These are phyloP conservation scores for Psilocybe subaeruginosa DNA, from an alignment of 768 basidiomycete genomes.

Conservation along the genomic window DNA sequence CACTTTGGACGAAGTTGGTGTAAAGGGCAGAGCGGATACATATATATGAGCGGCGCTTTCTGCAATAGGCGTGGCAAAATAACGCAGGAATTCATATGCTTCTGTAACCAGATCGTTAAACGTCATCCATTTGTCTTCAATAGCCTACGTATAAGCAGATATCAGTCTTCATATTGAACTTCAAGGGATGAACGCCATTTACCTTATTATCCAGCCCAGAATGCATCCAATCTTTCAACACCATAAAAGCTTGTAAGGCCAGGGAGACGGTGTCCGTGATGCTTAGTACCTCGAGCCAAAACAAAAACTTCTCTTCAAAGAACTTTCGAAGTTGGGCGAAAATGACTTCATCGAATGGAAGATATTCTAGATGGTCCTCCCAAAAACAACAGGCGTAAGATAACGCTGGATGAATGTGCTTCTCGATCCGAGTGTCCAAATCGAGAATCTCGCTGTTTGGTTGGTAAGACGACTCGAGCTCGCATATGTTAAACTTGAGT, in stretches of 20 bases:
- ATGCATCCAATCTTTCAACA: constrained; percentile 1
- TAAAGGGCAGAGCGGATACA: constrained; percentile 38
- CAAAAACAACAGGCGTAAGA: constrained; percentile 40
- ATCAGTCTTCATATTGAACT: background rate
- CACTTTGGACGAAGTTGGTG: constrained; percentile 28
- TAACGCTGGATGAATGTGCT: constrained; percentile 29
- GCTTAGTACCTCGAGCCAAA: constrained; percentile 42
- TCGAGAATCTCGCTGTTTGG: constrained; percentile 20
- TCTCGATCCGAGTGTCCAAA: constrained; percentile 17
- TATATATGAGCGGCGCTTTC: constrained; percentile 40
- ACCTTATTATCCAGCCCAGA: background rate
- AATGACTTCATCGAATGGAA: constrained; percentile 9
- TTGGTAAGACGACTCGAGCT: background rate
- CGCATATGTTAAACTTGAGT: background rate
- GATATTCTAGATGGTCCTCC: constrained; percentile 30
- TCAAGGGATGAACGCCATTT: background rate
- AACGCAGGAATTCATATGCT: constrained; percentile 29
- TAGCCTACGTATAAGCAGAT: background rate
- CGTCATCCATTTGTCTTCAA: background rate
- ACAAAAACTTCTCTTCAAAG: constrained; percentile 27
- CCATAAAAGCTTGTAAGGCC: constrained; percentile 1
- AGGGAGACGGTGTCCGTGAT: constrained; percentile 7
- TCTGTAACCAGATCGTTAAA: constrained; percentile 20
- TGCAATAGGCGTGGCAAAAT: constrained; percentile 30
- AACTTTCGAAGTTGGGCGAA: constrained; percentile 16